Percentiles rank a stretch among this genome's conserved stretches.
These are phyloP conservation scores for Marchantia polymorpha DNA, from an alignment of 225 moss, liverwort and hornwort species.

Conservation along the genomic window DNA sequence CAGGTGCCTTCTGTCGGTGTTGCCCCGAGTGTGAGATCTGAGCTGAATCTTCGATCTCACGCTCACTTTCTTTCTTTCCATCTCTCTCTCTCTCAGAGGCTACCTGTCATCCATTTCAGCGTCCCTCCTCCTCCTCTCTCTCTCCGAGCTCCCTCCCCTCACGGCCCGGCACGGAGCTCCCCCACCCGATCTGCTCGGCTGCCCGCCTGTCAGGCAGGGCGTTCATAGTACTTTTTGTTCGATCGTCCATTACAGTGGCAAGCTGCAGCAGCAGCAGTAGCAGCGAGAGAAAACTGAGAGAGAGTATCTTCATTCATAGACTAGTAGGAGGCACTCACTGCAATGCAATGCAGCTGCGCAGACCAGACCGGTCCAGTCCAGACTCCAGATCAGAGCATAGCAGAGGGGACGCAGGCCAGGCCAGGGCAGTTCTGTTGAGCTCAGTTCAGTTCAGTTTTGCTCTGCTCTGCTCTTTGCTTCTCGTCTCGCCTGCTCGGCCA, in stretches of 20 bases:
- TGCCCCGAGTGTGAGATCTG: not conserved
- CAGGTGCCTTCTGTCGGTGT: conserved; percentile 1
- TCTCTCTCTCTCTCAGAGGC: not conserved
- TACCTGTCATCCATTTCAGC: not conserved
- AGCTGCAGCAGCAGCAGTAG: not conserved
- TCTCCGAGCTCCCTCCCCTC: not conserved
- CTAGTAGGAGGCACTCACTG: not conserved
- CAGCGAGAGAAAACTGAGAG: not conserved
- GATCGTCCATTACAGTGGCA: not conserved
- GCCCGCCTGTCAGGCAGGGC: not conserved
- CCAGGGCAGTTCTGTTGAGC: not conserved
- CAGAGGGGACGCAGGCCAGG: not conserved
- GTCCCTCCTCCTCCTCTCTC: not conserved
- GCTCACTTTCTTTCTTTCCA: too few relatives aligned
- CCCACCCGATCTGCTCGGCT: not conserved
- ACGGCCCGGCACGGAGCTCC: not conserved
- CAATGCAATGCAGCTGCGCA: not conserved
- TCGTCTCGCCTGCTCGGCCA: not conserved
- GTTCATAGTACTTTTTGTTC: not conserved
- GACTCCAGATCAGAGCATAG: not conserved
- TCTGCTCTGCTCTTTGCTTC: not conserved
- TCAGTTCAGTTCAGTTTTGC: not conserved
- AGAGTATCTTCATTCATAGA: not conserved
- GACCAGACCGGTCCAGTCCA: not conserved
- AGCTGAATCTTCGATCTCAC: not conserved